Conservation (phyloP, 176 grass and related monocot genomes). For the Leersia perrieri region DNA sequence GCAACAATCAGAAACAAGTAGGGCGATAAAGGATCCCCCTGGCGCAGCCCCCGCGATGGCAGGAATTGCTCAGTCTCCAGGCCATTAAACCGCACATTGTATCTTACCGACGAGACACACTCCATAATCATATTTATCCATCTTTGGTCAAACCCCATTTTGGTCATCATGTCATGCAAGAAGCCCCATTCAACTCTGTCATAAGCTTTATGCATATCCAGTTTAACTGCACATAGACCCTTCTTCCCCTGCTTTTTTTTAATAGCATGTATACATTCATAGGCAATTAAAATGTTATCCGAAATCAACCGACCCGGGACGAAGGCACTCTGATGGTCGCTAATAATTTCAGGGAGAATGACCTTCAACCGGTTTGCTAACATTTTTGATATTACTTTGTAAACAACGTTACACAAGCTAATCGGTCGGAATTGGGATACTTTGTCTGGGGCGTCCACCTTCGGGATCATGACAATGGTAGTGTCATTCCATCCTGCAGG, state of each 20-base stretch:
- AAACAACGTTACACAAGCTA: not conserved
- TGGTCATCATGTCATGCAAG: not conserved
- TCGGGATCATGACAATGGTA: not conserved
- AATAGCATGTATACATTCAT: not conserved
- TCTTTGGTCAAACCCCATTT: not conserved
- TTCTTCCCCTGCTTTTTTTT: not conserved
- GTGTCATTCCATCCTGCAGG: not conserved
- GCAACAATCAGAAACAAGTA: not conserved
- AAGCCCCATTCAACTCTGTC: not conserved
- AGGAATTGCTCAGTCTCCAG: fast-evolving
- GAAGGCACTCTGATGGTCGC: no score
- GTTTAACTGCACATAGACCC: not conserved
- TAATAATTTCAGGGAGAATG: not conserved
- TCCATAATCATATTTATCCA: not conserved
- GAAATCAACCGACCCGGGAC: not conserved
- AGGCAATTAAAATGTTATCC: not conserved
- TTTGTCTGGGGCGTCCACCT: not conserved
- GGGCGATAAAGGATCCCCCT: not conserved
- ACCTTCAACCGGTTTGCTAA: not conserved
- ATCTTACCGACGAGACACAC: not conserved
- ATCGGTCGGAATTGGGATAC: not conserved
- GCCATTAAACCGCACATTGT: not conserved
- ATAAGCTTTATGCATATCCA: not conserved
- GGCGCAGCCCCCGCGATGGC: not conserved
- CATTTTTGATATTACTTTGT: not conserved